These are phyloP conservation scores for Cystobasidium pallidum DNA, from an alignment of 1,284 basidiomycete species.

Conservation along the genomic window DNA sequence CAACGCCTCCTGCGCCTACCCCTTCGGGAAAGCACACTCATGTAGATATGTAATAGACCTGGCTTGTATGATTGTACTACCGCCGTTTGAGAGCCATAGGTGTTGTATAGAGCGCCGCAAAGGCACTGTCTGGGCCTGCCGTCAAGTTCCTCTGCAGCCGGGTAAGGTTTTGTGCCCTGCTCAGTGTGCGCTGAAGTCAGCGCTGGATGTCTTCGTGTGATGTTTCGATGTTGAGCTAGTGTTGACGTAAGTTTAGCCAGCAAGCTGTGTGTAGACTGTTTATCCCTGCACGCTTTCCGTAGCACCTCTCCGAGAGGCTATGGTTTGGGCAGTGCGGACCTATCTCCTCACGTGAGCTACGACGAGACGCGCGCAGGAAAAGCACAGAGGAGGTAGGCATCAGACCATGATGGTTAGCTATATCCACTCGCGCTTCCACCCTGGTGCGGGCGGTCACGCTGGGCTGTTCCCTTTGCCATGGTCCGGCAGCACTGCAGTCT, in stretches of 20 bases:
- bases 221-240: neutral
- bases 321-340: constrained; percentile 5
- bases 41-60: neutral
- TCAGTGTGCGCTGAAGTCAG: neutral
- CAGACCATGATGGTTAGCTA: neutral
- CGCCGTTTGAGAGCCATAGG: neutral
- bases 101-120: neutral
- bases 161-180: too few relatives aligned
- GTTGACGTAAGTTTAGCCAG: neutral
- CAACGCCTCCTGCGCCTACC: constrained; percentile 6
- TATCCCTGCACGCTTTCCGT: neutral
- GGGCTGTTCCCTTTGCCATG: constrained; percentile 4
- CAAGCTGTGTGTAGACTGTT: neutral
- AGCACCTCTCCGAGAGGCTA: neutral
- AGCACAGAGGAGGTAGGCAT: neutral
- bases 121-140: neutral
- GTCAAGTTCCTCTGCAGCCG: too few relatives aligned
- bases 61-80: neutral
- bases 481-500: neutral
- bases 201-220: too few relatives aligned
- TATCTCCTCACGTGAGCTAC: neutral
- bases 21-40: constrained; percentile 1
- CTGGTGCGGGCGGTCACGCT: neutral
- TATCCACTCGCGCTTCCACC: neutral
- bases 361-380: neutral